Evolutionary conservation across 1,139 yeast species (phyloP), one percentile per base, ranked within the genome.

Genomic region (Candida gigantensis): DNA sequence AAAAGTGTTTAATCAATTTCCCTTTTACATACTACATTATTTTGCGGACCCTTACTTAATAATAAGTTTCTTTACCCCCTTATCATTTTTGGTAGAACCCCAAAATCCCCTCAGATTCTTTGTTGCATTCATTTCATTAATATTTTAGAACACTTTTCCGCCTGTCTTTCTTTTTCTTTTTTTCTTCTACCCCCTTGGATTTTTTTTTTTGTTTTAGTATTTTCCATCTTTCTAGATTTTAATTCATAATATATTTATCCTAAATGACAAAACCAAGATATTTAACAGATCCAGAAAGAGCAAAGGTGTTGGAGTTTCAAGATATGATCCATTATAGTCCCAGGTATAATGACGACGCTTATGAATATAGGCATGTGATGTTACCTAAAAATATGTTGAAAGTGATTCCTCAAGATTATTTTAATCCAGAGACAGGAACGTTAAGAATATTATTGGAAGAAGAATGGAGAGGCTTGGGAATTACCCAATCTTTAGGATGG

Each of bases 401-500:
- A 60, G 90, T 82, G 34, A 88, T 94, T 43, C 98, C 98, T n/a
- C 81, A 84, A 40, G 98, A 94, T 59, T 94, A 89, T 58, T 94
- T 94, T 68, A 86, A 90, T 57, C 86, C 92, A 9, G 96, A 90
- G 44, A 87, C 96, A 3, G 97, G 97, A 5, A 92, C 98, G 0
- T 73, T 94, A 50, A 81, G 96, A 49, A 87, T 94, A 39, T 69
- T 94, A 36, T 65, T 84, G 41, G 99, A 94, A 60, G 97, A 92
- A 50, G 99, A 94, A 62, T 94, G 99, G 99, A 76, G 99, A 60
- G 97, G 97, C 2, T 71, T 94, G 39, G 99, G 99, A 3, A 89
- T 94, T 53, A 94, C 98, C 8, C 99, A 92, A 61, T 86, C 96
- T 32, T 72, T 94, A 43, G 99, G 99, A 1, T 94, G 99, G 99